Conservation (phyloP, 768 basidiomycete species). For the Amanita fuliginea region DNA sequence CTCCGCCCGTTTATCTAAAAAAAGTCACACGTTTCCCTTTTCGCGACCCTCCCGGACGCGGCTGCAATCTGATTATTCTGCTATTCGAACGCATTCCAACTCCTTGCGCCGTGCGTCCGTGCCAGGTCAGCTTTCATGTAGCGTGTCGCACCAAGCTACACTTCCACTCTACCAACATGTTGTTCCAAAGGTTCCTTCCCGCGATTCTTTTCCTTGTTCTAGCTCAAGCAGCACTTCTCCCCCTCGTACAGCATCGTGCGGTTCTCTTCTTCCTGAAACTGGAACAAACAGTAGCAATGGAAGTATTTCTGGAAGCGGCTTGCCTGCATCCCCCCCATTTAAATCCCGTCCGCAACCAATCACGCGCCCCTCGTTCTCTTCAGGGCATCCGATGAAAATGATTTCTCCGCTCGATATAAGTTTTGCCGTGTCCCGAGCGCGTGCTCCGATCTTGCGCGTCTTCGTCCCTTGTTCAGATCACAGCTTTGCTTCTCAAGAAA, state of each 20-base stretch:
- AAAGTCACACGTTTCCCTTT: conserved; percentile 17
- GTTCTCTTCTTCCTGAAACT: conserved; percentile 9
- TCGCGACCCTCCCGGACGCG: conserved; percentile 10
- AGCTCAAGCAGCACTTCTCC: conserved; percentile 10
- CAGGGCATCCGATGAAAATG: conserved; percentile 10
- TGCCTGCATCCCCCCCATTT: conserved; percentile 3
- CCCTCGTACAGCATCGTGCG: conserved; percentile 12
- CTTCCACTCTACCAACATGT: neutral
- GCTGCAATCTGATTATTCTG: neutral
- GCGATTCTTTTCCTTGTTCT: conserved; percentile 1
- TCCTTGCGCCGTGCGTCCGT: neutral
- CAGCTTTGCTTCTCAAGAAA: conserved; percentile 27
- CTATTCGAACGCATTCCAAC: neutral
- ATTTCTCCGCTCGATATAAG: conserved; percentile 51
- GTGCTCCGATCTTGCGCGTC: conserved; percentile 64
- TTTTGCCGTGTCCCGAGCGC: conserved; percentile 45
- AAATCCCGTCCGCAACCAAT: neutral
- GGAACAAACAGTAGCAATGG: neutral
- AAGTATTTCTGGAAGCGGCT: neutral
- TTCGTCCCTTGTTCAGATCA: conserved; percentile 62
- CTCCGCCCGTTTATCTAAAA: conserved; percentile 7
- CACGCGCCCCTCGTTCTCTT: neutral
- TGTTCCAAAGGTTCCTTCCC: neutral
- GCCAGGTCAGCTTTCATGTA: neutral
- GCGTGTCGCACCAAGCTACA: neutral